These are phyloP conservation scores for Hypericum androsaemum DNA, from an alignment of 345 rosid genomes.

Conservation along the genomic window DNA sequence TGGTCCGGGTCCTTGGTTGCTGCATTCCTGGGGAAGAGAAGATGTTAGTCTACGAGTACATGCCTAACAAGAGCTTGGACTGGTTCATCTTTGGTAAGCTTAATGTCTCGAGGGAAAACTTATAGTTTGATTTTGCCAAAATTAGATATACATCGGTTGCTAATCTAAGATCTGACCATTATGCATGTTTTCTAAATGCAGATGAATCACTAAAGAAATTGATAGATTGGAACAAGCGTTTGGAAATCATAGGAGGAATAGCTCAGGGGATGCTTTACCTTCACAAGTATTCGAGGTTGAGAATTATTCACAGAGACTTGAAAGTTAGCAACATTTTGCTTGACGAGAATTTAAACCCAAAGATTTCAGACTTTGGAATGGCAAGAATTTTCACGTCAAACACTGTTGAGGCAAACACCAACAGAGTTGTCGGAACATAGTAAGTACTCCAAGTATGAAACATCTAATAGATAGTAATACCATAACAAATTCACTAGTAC, in stretches of 20 bases:
- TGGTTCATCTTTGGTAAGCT: not conserved
- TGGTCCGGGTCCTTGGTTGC: not conserved
- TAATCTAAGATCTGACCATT: too few species aligned
- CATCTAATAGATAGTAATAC: too few species aligned
- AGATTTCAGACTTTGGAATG: slow-evolving; percentile 1
- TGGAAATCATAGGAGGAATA: not conserved
- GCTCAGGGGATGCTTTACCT: slow-evolving; percentile 1
- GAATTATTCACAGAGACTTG: slow-evolving; percentile 3
- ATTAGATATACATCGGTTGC: too few species aligned
- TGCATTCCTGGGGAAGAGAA: slow-evolving; percentile 5
- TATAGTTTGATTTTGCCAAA: too few species aligned
- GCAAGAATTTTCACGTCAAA: not conserved
- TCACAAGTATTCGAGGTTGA: slow-evolving; percentile 1
- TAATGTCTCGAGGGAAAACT: not conserved
- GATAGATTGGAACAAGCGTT: slow-evolving; percentile 2
- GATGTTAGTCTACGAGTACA: slow-evolving; percentile 1
- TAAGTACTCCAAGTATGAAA: not conserved
- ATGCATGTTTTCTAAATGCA: not conserved
- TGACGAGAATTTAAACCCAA: not conserved
- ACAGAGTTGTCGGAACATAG: slow-evolving; percentile 5
- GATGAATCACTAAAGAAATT: not conserved
- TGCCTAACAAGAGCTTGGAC: slow-evolving; percentile 3
- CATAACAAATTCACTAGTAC: too few species aligned
- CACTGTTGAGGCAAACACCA: not conserved
- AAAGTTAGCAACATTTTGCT: slow-evolving; percentile 4